These are phyloP conservation scores for Pseudocercospora cruenta DNA, from an alignment of 2,329 filamentous ascomycete species.

Conservation along the genomic window DNA sequence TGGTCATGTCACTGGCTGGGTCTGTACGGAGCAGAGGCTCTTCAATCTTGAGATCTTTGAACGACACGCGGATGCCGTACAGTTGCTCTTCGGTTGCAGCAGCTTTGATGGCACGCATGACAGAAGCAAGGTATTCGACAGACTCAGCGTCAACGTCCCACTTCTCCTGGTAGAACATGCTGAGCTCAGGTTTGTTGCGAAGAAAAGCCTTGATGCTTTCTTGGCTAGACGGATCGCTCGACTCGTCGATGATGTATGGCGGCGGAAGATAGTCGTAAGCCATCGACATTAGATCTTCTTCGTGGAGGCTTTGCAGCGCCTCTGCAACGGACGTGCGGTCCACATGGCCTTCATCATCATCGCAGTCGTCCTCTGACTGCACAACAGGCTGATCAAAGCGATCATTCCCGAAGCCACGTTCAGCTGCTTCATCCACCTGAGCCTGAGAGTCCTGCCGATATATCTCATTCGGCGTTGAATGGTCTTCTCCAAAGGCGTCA, in stretches of 20 bases:
- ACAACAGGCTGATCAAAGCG: background rate
- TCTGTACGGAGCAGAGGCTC: constrained; percentile 52
- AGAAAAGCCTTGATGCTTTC: background rate
- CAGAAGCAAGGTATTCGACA: constrained; percentile 28
- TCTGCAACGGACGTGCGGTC: background rate
- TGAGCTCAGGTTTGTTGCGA: background rate
- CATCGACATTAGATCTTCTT: background rate
- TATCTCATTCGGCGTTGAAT: too few species aligned
- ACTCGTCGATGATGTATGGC: background rate
- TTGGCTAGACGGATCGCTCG: background rate
- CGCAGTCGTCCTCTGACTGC: background rate
- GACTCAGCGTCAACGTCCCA: constrained; percentile 37
- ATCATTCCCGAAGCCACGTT: too few species aligned
- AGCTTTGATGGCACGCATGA: constrained; percentile 16
- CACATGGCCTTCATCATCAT: background rate
- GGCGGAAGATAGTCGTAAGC: background rate
- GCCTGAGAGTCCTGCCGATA: too few species aligned
- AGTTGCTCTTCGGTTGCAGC: constrained; percentile 13
- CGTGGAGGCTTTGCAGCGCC: background rate
- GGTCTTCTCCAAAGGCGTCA: too few species aligned
- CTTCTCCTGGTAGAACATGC: constrained; percentile 21
- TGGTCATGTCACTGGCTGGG: constrained; percentile 49
- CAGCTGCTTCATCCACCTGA: too few species aligned
- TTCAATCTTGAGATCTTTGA: constrained; percentile 45
- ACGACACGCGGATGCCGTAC: background rate